These are phyloP conservation scores for Aspergillus biplanus DNA, from an alignment of 495 filamentous ascomycete genomes.

Conservation along the genomic window DNA sequence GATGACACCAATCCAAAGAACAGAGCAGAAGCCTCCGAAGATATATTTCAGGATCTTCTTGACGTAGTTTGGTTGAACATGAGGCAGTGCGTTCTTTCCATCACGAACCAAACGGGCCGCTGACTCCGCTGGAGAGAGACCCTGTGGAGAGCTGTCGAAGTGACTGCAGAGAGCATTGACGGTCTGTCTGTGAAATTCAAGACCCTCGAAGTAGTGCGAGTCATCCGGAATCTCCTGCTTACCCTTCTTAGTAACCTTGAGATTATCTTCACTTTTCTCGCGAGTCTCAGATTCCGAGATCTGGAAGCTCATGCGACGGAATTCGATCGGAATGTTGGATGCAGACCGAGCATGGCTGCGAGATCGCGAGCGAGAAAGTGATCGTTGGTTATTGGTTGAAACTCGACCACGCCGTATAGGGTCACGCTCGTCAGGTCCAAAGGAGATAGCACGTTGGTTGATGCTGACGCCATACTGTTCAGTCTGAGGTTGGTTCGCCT, in stretches of 20 bases:
- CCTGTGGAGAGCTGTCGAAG: conserved; percentile 37
- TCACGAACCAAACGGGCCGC: conserved; percentile 54
- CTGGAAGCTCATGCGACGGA: conserved; percentile 50
- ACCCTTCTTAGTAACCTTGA: conserved; percentile 31
- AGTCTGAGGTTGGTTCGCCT: no score
- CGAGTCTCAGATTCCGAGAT: conserved; percentile 47
- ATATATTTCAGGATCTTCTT: conserved; percentile 66
- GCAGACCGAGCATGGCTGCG: conserved; percentile 12
- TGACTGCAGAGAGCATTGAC: conserved; percentile 34
- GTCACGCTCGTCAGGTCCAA: conserved; percentile 2
- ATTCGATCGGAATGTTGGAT: conserved; percentile 45
- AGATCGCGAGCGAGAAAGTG: conserved; percentile 22
- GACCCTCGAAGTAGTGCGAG: conserved; percentile 46
- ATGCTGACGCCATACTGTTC: no score
- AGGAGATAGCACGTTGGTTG: background rate
- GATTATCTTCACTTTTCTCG: conserved; percentile 15
- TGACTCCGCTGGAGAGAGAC: conserved; percentile 35
- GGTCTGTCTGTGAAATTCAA: conserved; percentile 43
- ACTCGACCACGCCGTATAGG: conserved; percentile 26
- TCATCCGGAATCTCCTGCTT: conserved; percentile 17
- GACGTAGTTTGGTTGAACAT: conserved; percentile 58
- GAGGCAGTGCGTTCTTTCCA: conserved; percentile 64
- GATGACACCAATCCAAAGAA: conserved; percentile 68
- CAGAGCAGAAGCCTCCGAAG: conserved; percentile 74
- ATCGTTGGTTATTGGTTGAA: no score